These are phyloP conservation scores for Macrolepiota fuliginosa DNA, from an alignment of 768 basidiomycete genomes.

Conservation along the genomic window DNA sequence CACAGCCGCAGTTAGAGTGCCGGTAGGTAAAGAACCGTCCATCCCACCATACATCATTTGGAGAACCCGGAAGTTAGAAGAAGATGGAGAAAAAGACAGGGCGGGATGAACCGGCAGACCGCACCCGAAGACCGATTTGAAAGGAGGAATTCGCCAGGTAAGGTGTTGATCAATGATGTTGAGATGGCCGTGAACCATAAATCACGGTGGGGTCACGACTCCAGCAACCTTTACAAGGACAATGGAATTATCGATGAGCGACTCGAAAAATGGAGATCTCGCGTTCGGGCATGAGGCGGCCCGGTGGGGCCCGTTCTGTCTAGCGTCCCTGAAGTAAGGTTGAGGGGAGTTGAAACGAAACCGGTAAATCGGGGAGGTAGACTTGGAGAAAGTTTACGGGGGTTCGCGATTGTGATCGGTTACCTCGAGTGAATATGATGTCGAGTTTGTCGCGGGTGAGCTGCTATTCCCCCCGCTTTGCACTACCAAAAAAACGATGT, in stretches of 20 bases:
- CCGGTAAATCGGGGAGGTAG: neutral
- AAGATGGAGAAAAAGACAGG: conserved; percentile 7
- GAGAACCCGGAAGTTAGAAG: conserved; percentile 12
- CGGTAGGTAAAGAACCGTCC: neutral
- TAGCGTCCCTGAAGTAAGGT: neutral
- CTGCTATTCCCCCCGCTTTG: neutral
- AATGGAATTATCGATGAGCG: neutral
- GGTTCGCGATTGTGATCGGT: too few relatives aligned
- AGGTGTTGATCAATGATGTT: conserved; percentile 4
- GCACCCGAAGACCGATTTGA: conserved; percentile 8
- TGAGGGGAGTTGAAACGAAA: neutral
- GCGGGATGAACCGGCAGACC: conserved; percentile 8
- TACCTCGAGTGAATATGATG: too few relatives aligned
- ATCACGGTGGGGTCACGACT: neutral
- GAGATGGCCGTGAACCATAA: neutral
- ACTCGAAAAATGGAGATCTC: conserved; percentile 1
- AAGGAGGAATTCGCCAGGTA: conserved; percentile 1
- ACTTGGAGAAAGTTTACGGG: neutral
- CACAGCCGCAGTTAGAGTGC: conserved; percentile 1
- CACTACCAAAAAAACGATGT: neutral
- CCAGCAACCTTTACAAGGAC: conserved; percentile 7
- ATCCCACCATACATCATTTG: conserved; percentile 10
- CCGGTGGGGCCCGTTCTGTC: neutral
- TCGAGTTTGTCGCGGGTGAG: neutral
- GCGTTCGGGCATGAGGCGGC: neutral